Base-by-base conservation (phyloP, 352 stramenopile species). In the Thalassiosira mediterranea region DNA sequence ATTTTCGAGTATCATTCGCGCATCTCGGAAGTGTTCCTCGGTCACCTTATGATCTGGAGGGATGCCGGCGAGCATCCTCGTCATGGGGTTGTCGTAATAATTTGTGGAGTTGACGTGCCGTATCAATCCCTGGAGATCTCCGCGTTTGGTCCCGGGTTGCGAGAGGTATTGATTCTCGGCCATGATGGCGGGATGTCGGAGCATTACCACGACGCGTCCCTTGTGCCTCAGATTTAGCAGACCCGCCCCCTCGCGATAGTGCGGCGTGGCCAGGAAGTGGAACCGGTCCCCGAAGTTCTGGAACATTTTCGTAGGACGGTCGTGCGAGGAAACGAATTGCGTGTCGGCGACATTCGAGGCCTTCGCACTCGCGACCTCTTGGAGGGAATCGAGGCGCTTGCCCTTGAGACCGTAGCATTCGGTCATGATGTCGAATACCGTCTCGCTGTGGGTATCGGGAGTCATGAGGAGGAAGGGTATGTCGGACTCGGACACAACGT, bases 1-100 rank as follows among this genome's bases (percentile, higher is more conserved):
- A 34, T 79, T 79, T 38, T 79, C 70, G 13, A 79, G 28, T 54
- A 73, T 65, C 54, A 64, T 72, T 15, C 70, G 34, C 15, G 70
- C 70, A 28, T 68, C 26, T 17, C 49, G 54, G 29, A 79, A 79
- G 44, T 79, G 52, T n/a, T 69, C 54, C 46, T 79, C 70, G 2
- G 70, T 79, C 2, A 79, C 53, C 1, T 13, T 11, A 3, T 23
- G 10, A 49, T 65, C 10, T 4, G 11, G 13, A 4, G 70, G 70
- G 0, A 73, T 17, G 31, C 73, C 73, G 15, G 70, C 54, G 17
- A 79, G 44, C 70, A 79, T 79, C 7, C 70, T 23, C 5, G 70
- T 79, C 70, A 76, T 69, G 32, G n/a, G 64, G 65, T 76, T 76
- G 31, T 76, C 58, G 51, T 73, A 73, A 61, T 73, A 79, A 10